Conservation (phyloP, 805 yeast genomes). For the Zygosaccharomyces kombuchaensis region DNA sequence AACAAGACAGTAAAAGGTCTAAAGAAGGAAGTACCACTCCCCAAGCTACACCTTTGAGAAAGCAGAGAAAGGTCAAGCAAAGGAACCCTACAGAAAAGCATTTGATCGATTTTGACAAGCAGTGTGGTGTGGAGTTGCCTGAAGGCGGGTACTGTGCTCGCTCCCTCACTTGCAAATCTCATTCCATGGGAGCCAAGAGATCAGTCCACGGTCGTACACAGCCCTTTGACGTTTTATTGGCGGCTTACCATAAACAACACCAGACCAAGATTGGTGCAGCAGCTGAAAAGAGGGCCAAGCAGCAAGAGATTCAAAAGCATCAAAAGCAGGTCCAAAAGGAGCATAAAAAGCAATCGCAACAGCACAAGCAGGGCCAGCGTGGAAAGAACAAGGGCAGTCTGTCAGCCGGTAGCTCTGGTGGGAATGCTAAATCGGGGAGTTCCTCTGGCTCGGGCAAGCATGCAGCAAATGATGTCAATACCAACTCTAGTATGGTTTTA, state of each 20-base stretch:
- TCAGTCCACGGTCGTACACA: conserved; percentile 92
- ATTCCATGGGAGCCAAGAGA: conserved; percentile 97
- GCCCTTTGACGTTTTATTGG: conserved; percentile 81
- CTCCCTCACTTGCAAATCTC: conserved; percentile 93
- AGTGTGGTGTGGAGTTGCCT: conserved; percentile 93
- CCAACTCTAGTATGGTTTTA: conserved; percentile 35
- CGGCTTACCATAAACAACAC: conserved; percentile 86
- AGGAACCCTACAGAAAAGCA: conserved; percentile 70
- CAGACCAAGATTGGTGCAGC: conserved; percentile 85
- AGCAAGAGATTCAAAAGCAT: conserved; percentile 43
- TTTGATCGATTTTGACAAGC: conserved; percentile 76
- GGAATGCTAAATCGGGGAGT: conserved; percentile 4
- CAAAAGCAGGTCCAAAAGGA: conserved; percentile 29
- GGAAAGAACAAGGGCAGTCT: conserved; percentile 11
- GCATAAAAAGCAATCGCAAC: conserved; percentile 28
- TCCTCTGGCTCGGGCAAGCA: conserved; percentile 5
- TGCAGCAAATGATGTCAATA: conserved; percentile 11
- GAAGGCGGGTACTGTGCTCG: conserved; percentile 96
- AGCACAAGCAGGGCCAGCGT: conserved; percentile 36
- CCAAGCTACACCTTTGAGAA: conserved; percentile 21
- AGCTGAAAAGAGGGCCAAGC: conserved; percentile 72
- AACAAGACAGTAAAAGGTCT: conserved; percentile 14
- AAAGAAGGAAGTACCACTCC: conserved; percentile 13
- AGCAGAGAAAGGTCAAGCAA: conserved; percentile 41
- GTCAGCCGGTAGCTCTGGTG: conserved; percentile 5